Evolutionary conservation across 2,329 filamentous ascomycete genomes (phyloP), one percentile per base, ranked within the genome.

Genomic region (Fusarium caatingaense): DNA sequence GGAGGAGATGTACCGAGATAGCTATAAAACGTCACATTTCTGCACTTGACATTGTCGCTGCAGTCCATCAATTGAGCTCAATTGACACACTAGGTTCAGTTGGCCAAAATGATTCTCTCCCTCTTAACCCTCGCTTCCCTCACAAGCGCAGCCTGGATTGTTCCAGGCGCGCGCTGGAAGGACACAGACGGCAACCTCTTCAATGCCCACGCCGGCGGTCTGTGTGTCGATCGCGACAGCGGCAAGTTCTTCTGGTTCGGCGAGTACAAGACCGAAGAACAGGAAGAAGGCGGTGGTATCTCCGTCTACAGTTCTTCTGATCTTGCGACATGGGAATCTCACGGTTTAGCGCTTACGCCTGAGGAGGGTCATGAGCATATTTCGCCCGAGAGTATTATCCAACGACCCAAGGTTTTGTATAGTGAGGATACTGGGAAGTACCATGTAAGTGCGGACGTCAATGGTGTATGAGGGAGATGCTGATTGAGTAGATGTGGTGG

Each of bases 271-370:
- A 78, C 83, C 13, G 76, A 89, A 68, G 86, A 83, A 0, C 86
- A 88, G 65, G 82, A 81, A 10, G 88, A 90, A 72, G 88, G 88
- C 12, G 88, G 86, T 0, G 88, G 88, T 20, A 78, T 90, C 1
- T 85, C 86, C 1, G 88, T 89, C 1, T 88, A 88, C 74, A 89
- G 86, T 73, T 90, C 88, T 0, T 81, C 86, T 21, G 87, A 90
- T 67, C 78, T 90, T 3, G 86, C 84, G 4, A 90, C 87, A 0
- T 90, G 88, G 88, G 79, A 84, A 21, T 82, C 69, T 6, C 86
- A 89, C 62, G 88, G 88, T 0, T 76, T 89, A 41, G 88, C 88
- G 3, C 77, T 90, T 13, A 76, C 83, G 53, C 85, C 88, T 1
- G 78, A 88, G 27, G 79, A 85, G 32, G 87, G 83, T 0, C 85